phyloP scores from a whole-genome alignment of 2,329 filamentous ascomycete genomes.

The Cordyceps cateniannulata region DNA sequence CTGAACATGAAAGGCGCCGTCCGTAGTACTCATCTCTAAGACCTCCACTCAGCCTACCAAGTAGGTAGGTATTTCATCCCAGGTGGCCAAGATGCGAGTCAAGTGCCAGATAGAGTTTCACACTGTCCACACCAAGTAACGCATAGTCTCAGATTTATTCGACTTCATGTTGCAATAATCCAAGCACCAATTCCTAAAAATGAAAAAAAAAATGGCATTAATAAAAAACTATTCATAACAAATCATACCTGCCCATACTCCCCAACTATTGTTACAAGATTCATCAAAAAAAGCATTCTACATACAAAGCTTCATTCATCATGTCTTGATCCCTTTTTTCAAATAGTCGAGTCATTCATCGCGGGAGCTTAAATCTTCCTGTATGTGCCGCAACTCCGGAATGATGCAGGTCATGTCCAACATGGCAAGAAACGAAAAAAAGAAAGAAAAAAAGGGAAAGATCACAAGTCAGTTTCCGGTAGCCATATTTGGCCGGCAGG shows the following conservation, averaged over 20 bases:
- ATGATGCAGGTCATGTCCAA: slow-evolving; percentile 11
- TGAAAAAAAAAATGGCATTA: not conserved
- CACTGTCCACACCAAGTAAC: not conserved
- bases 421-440: slow-evolving; percentile 3
- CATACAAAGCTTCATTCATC: slow-evolving; percentile 5
- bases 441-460: not conserved
- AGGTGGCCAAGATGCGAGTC: not conserved
- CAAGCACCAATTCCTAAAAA: not conserved
- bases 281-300: slow-evolving; percentile 7
- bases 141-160: no score
- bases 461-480: not conserved
- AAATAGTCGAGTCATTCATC: slow-evolving; percentile 4
- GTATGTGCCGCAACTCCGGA: slow-evolving; percentile 7
- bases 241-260: slow-evolving; percentile 3
- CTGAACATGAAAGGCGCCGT: not conserved
- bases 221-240: slow-evolving; percentile 7
- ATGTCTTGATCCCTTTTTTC: not conserved
- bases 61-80: not conserved
- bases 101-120: slow-evolving; percentile 6
- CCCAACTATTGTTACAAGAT: slow-evolving; percentile 12
- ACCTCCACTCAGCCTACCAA: not conserved
- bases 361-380: not conserved
- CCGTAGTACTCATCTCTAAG: not conserved
- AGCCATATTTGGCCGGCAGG: not conserved
- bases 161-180: no score